Conservation (phyloP, 352 stramenopile genomes). For the Blastocystis sp. region DNA sequence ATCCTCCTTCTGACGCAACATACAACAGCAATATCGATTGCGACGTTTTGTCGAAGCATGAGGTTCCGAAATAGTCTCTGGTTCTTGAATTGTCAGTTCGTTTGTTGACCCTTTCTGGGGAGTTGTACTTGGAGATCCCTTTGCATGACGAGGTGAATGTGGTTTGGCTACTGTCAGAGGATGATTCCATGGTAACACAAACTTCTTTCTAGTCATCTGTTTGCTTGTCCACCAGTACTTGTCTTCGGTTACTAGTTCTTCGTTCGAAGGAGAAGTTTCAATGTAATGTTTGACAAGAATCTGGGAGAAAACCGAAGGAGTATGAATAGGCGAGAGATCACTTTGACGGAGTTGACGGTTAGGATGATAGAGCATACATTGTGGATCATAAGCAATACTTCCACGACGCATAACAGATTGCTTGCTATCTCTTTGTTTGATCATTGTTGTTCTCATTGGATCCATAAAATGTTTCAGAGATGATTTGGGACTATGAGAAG, state of each 20-base stretch:
- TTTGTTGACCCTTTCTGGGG: background rate
- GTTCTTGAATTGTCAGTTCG: background rate
- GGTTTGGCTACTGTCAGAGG: background rate
- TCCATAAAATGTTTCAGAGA: too few species aligned
- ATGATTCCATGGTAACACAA: constrained; percentile 23
- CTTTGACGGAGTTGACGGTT: background rate
- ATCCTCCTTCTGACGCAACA: background rate
- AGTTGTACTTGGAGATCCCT: background rate
- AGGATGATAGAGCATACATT: background rate
- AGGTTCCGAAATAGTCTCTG: background rate
- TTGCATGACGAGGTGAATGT: background rate
- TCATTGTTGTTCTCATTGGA: too few species aligned
- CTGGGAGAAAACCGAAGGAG: background rate
- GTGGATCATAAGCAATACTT: background rate
- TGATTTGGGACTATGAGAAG: too few species aligned
- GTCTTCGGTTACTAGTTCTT: background rate
- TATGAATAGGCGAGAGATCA: background rate
- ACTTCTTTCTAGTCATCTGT: background rate
- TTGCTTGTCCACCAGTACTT: constrained; percentile 20
- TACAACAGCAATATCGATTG: background rate
- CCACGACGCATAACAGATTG: background rate
- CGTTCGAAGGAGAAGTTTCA: background rate
- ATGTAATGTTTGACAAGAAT: constrained; percentile 16
- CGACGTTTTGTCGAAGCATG: background rate
- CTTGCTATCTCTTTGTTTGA: too few species aligned